Base-by-base conservation (phyloP, 352 stramenopile genomes). In the Globisporangium takayamanum region DNA sequence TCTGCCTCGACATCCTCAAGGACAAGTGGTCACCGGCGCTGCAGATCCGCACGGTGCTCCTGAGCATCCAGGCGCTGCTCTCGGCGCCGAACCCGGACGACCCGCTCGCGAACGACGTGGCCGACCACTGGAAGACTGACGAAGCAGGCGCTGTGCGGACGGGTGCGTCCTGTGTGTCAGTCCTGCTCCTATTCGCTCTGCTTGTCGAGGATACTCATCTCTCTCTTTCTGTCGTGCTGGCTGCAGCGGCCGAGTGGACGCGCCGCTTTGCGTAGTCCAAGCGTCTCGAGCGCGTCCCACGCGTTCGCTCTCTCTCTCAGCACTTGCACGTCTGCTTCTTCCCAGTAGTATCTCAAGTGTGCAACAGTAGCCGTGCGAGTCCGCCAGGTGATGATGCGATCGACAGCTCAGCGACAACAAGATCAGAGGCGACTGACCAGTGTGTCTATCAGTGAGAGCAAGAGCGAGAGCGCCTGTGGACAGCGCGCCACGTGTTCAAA, bases 1-100 rank as follows among this genome's bases (percentile, higher is more conserved):
- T 99, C 72, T 99, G 97, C 64, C 84, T 99, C 49, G 97, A 99
- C 69, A 99, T 99, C 70, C 80, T 99, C 58, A 99, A 99, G 74
- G 95, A 99, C 80, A 99, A 99, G 76, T 99, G 97, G 97, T 98
- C 92, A 53, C 97, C 97, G 1, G 96, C 96, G n/a, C 83, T 99
- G 46, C 96, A 99, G 83, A 99, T 99, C 73, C 80, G 96, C 68
- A 99, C 96, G 2, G 95, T 99, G 52, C 78, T 99, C 18, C 76
- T 99, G 55, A 98, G 87, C 64, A 99, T 99, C 70, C 97, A 99
- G 72, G 84, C 96, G 25, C 81, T 99, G 53, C 76, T 99, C 53
- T 97, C 86, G 53, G 95, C 94, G 22, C 96, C 96, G 1, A 99
- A 99, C 82, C 96, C 96, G 44, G 92, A 98, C 80, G 91, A 99